These are phyloP conservation scores for Bryopsis sp. DNA, from an alignment of 139 green algal species.

Conservation along the genomic window DNA sequence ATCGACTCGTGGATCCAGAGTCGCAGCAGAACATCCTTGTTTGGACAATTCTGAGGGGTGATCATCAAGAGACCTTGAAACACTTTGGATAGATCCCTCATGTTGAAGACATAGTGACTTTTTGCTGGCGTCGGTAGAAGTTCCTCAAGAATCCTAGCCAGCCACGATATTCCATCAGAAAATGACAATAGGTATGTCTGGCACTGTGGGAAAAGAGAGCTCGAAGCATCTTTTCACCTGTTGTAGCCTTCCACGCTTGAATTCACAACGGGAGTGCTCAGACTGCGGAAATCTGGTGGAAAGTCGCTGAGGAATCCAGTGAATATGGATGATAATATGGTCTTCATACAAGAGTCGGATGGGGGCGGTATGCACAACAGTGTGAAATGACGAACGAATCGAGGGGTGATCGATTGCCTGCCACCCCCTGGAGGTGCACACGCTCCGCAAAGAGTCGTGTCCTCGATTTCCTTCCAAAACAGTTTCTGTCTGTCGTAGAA, in stretches of 20 bases:
- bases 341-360: conserved; percentile 49
- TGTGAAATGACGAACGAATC: conserved; percentile 78
- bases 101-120: conserved; percentile 80
- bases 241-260: conserved; percentile 58
- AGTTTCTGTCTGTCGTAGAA: conserved; percentile 81
- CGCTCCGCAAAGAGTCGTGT: conserved; percentile 52
- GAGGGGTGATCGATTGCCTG: conserved; percentile 55
- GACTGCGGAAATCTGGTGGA: conserved; percentile 32
- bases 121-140: conserved; percentile 71
- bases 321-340: conserved; percentile 68
- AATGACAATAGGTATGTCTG: too few relatives aligned
- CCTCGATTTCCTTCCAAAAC: conserved; percentile 77
- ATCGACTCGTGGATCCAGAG: conserved; percentile 73
- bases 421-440: conserved; percentile 69
- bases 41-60: conserved; percentile 28
- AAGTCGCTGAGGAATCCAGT: conserved; percentile 65
- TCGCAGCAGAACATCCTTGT: conserved; percentile 38
- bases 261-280: conserved; percentile 49
- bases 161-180: not conserved
- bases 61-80: conserved; percentile 73
- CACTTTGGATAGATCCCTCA: conserved; percentile 69
- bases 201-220: too few relatives aligned
- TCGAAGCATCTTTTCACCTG: conserved; percentile 33
- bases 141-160: conserved; percentile 45
- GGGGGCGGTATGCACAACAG: conserved; percentile 63